Evolutionary conservation across 2,329 filamentous ascomycete species (phyloP), one percentile per base, ranked within the genome.

Genomic region (Akanthomyces muscarius): DNA sequence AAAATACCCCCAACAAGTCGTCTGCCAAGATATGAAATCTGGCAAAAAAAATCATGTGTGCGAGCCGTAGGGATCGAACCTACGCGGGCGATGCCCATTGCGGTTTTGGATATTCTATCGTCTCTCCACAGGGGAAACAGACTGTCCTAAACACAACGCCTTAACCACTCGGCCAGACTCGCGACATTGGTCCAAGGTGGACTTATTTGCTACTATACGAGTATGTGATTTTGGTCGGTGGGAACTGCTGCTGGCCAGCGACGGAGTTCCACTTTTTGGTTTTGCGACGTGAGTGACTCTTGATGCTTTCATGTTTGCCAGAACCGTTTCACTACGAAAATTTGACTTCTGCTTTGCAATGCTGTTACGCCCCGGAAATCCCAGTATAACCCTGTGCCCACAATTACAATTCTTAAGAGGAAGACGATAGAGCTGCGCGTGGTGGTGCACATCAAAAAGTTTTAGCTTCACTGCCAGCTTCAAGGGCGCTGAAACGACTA

Each of bases 121-220:
- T 60, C 56, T 51, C 56, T 60, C 56, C 56, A 42, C 54, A 51
- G 11, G 47, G 21, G 56, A 51, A 51, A 41, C 65, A 55, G 60
- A 60, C 63, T 52, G 33, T 60, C 80, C 80, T 81, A 82, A 82
- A 82, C 79, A 80, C 78, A 80, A 77, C 80, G 80, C 80, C 80
- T 81, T 82, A 81, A 81, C 80, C 80, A 81, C 80, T 82, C 80
- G 79, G 79, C 80, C 79, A 82, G 71, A 77, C 73, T 76, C 72
- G 74, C 77, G 45, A 51, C 25, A 25, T 28, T 28, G 13, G 21
- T 59, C 30, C 18, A 21, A 5, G 2, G 1, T 5, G 53, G 3
- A 1, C 25, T 55, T 50, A 52, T 45, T 53, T 30, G 11, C 3
- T 41, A 47, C 44, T 63, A 64, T 56, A 63, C 59, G 10, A 55